Percentiles rank a stretch among this genome's conserved stretches.
Conservation (phyloP, 2,329 filamentous ascomycete genomes). For the Parastagonospora avenae region DNA sequence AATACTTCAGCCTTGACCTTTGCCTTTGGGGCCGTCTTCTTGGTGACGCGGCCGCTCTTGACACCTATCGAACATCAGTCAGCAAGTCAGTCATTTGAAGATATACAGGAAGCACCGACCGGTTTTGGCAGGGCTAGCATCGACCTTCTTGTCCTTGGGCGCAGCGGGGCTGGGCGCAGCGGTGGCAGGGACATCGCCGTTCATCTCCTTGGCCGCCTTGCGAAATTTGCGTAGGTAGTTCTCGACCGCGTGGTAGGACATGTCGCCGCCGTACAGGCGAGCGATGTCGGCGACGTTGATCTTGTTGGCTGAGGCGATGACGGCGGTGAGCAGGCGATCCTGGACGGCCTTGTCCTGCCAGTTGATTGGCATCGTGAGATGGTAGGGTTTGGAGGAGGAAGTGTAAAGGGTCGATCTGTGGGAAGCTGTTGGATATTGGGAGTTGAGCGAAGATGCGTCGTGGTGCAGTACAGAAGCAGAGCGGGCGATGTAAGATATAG, state of each 20-base stretch:
- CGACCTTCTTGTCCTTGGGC: conserved; percentile 7
- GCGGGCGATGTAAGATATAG: neutral
- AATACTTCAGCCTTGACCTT: conserved; percentile 20
- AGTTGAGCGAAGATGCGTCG: neutral
- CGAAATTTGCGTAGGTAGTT: conserved; percentile 54
- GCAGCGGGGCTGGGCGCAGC: conserved; percentile 5
- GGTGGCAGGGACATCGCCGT: conserved; percentile 6
- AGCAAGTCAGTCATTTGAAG: neutral
- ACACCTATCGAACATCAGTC: conserved; percentile 11
- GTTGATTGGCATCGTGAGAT: conserved; percentile 37
- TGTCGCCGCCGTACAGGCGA: conserved; percentile 51
- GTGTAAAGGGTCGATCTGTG: neutral
- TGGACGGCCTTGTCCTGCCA: conserved; percentile 44
- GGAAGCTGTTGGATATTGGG: neutral
- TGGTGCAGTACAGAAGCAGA: neutral
- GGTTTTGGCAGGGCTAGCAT: conserved; percentile 4
- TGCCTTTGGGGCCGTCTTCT: conserved; percentile 10
- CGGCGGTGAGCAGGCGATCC: conserved; percentile 48
- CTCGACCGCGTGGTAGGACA: conserved; percentile 57
- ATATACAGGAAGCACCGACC: conserved; percentile 8
- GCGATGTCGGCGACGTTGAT: conserved; percentile 53
- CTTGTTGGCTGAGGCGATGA: conserved; percentile 49
- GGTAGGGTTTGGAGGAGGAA: neutral
- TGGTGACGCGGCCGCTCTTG: conserved; percentile 25
- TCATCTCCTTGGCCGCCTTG: conserved; percentile 45